phyloP scores from a whole-genome alignment of 352 stramenopile species.

The Aphanomyces stellatus region DNA sequence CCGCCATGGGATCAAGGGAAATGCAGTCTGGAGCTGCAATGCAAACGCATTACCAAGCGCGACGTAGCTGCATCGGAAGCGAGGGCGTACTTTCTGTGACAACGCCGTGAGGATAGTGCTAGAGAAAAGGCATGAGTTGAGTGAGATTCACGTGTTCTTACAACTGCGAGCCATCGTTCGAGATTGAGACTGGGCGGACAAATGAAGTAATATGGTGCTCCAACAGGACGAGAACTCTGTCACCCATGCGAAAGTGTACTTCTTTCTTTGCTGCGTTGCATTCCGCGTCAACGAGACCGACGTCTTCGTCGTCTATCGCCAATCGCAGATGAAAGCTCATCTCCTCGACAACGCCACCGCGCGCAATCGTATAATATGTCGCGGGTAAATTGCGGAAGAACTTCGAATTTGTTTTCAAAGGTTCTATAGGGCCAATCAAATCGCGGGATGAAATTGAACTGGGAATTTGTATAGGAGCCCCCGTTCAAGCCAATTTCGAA shows the following conservation, averaged over 20 bases:
- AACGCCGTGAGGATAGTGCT: slow-evolving; percentile 1
- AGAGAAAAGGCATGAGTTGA: neutral
- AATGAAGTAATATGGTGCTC: neutral
- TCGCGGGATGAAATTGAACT: neutral
- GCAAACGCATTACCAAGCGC: neutral
- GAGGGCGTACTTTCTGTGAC: neutral
- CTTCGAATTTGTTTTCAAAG: neutral
- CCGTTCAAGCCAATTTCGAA: neutral
- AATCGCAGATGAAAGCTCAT: slow-evolving; percentile 1
- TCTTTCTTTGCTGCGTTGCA: neutral
- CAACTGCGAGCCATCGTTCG: neutral
- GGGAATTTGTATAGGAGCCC: neutral
- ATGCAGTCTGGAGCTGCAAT: neutral
- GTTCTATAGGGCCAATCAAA: neutral
- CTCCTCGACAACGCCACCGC: neutral
- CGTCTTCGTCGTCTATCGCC: slow-evolving; percentile 1
- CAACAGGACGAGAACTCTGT: neutral
- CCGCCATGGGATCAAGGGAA: slow-evolving; percentile 2
- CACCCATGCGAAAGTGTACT: neutral
- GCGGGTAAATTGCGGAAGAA: neutral
- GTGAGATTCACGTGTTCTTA: neutral
- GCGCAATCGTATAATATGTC: neutral
- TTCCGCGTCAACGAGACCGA: neutral
- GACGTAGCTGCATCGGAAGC: neutral
- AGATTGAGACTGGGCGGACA: neutral